These are phyloP conservation scores for Glonium stellatum DNA, from an alignment of 495 filamentous ascomycete genomes.

Conservation along the genomic window DNA sequence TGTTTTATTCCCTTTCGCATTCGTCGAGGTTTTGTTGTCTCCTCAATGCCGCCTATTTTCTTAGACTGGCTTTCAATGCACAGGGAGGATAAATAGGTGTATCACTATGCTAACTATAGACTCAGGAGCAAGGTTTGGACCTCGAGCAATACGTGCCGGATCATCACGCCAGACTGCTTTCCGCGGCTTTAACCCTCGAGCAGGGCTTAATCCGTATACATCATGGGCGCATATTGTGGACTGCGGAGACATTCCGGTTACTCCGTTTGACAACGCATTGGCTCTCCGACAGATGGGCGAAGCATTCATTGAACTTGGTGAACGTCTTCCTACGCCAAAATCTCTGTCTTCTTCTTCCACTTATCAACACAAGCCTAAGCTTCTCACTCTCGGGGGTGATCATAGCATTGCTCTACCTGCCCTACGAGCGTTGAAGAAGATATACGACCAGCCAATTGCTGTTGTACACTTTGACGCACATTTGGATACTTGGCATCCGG, in stretches of 20 bases:
- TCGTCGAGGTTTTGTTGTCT: no score
- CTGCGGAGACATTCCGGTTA: slow-evolving; percentile 78
- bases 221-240: slow-evolving; percentile 69
- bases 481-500: slow-evolving; percentile 75
- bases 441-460: slow-evolving; percentile 63
- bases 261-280: slow-evolving; percentile 69
- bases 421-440: slow-evolving; percentile 60
- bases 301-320: slow-evolving; percentile 60
- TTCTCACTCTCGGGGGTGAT: slow-evolving; percentile 76
- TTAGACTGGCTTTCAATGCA: no score
- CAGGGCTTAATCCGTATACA: slow-evolving; percentile 67
- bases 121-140: slow-evolving; percentile 70
- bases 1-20: no score
- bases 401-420: slow-evolving; percentile 73
- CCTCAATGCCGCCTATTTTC: no score
- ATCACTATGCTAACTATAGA: slow-evolving; percentile 7
- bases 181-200: slow-evolving; percentile 71
- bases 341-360: slow-evolving; percentile 28
- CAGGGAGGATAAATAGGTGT: no score
- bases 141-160: slow-evolving; percentile 69
- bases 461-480: slow-evolving; percentile 78
- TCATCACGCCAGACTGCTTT: slow-evolving; percentile 52
- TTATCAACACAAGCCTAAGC: slow-evolving; percentile 48
- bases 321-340: slow-evolving; percentile 39
- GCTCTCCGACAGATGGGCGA: slow-evolving; percentile 71